Evolutionary conservation across 1,284 basidiomycete genomes (phyloP), one percentile per base, ranked within the genome.

Genomic region (Puccinia triticina): DNA sequence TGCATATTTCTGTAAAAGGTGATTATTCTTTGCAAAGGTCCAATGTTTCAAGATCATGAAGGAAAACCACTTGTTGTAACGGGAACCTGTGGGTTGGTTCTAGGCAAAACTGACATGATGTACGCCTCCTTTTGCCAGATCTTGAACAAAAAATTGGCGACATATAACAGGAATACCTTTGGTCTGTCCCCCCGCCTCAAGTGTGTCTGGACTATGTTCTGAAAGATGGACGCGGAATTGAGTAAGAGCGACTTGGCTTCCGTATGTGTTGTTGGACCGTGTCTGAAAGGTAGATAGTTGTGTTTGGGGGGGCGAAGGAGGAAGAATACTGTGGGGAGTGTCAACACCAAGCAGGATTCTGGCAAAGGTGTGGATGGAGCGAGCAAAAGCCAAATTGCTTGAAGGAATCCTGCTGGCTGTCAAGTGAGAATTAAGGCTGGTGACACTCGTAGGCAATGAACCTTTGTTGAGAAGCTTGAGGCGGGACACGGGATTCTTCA

Each of bases 381-480:
- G 37, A 48, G 66, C 21, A 23, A 69, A 69, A 43, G 66, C 66
- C 1, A 37, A 69, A 43, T 40, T 43, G 4, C 7, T 21, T 3
- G 37, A 43, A 14, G 66, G 66, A 43, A 69, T 69, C 2, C 66
- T 26, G 21, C 66, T 69, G 11, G 66, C 66, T 11, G 1, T 11
- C 1, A 69, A 21, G 1, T 69, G 37, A 3, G 66, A 69, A 34
- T 46, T 37, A n/a, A 69, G 66, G 66, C n/a, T 1, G 46, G 66
- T 26, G 43, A 29, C 37, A 23, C 37, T 43, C 5, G 7, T n/a
- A 61, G 59, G 59, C 59, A 61, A 8, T 29, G n/a, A 29, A 18
- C 66, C 66, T 16, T 69, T 69, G n/a, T n/a, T n/a, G n/a, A n/a
- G n/a, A n/a, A n/a, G n/a, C 40, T 69, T 43, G 40, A 69, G 66